Evolutionary conservation across 1,284 basidiomycete species (phyloP).

Genomic region (Irpex rosettiformis): DNA sequence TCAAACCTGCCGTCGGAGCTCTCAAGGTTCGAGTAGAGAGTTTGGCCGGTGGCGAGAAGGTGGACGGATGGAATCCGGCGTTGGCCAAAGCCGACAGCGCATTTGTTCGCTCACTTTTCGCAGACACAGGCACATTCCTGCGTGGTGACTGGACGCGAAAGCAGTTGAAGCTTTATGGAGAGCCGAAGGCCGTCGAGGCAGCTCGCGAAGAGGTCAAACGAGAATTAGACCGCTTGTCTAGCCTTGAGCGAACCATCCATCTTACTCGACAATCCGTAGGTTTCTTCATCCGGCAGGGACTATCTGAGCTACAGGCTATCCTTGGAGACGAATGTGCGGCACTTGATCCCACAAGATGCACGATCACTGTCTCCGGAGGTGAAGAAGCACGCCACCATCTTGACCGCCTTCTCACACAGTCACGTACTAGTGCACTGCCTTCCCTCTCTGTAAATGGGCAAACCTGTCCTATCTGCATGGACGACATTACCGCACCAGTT

Average conservation of each 20-base stretch:
- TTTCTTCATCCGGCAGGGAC: constrained; percentile 45
- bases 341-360: constrained; percentile 33
- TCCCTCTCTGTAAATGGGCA: constrained; percentile 12
- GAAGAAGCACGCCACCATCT: constrained; percentile 46
- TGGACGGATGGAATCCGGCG: constrained; percentile 44
- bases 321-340: constrained; percentile 49
- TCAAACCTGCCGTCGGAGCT: constrained; percentile 46
- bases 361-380: constrained; percentile 43
- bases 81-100: constrained; percentile 27
- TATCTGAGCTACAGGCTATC: constrained; percentile 42
- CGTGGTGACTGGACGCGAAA: constrained; percentile 35
- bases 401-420: constrained; percentile 38
- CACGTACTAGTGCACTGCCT: constrained; percentile 21
- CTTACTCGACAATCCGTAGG: constrained; percentile 36
- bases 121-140: constrained; percentile 37
- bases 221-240: constrained; percentile 41
- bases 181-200: constrained; percentile 9
- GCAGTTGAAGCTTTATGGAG: constrained; percentile 13
- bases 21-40: constrained; percentile 58
- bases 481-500: constrained; percentile 39
- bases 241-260: constrained; percentile 35
- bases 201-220: constrained; percentile 36
- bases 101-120: constrained; percentile 34
- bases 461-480: constrained; percentile 50
- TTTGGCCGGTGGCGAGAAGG: constrained; percentile 44